phyloP scores from a whole-genome alignment of 208 protist species.

The Trypanosoma caninum region DNA sequence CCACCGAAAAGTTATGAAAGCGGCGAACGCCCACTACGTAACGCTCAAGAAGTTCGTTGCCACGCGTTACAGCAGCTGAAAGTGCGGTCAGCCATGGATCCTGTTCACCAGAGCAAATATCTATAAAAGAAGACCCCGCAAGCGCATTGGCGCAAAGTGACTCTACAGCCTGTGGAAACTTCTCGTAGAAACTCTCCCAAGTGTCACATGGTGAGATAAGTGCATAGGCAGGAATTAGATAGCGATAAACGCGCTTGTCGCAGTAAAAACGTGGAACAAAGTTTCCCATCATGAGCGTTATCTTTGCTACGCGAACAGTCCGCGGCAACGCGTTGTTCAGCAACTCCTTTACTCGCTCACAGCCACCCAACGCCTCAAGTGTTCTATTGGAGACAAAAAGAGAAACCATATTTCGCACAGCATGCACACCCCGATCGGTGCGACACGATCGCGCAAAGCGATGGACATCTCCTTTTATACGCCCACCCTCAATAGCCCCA shows the following conservation, averaged over 20 bases:
- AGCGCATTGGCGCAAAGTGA: neutral
- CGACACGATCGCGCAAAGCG: constrained; percentile 75
- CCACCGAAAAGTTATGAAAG: constrained; percentile 87
- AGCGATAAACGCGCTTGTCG: constrained; percentile 75
- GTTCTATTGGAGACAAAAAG: constrained; percentile 47
- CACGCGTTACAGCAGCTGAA: constrained; percentile 22
- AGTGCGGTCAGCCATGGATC: constrained; percentile 34
- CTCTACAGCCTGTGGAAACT: constrained; percentile 4
- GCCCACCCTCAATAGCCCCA: constrained; percentile 32
- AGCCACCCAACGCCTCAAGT: constrained; percentile 29
- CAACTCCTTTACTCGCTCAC: constrained; percentile 19
- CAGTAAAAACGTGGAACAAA: constrained; percentile 81
- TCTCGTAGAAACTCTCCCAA: constrained; percentile 35
- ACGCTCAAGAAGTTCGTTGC: constrained; percentile 41
- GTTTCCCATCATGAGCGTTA: constrained; percentile 48
- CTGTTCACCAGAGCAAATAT: constrained; percentile 4
- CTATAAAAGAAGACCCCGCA: neutral
- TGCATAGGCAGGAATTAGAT: constrained; percentile 77
- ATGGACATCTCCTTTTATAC: constrained; percentile 35
- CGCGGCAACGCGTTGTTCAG: constrained; percentile 46
- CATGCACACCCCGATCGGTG: constrained; percentile 85
- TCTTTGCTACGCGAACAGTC: constrained; percentile 44
- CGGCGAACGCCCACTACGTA: constrained; percentile 63
- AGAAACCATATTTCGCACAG: constrained; percentile 71
- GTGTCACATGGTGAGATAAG: constrained; percentile 57